Conservation (phyloP, 495 filamentous ascomycete species). For the Lasiosphaeria ovina region DNA sequence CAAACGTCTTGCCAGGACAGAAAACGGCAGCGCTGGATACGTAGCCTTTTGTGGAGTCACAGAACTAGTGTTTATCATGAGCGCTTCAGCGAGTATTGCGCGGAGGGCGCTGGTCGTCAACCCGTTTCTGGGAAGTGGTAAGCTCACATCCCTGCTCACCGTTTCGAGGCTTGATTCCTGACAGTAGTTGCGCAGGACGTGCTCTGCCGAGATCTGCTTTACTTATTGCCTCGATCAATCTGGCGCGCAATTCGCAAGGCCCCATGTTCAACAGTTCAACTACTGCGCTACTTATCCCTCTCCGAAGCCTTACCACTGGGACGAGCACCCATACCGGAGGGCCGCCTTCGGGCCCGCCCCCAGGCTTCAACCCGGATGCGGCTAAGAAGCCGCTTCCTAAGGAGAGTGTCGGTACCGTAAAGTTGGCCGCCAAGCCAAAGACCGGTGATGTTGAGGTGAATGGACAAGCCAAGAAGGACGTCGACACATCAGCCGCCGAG, state of each 20-base stretch:
- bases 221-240: constrained; percentile 48
- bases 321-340: constrained; percentile 50
- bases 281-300: constrained; percentile 64
- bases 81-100: constrained; percentile 58
- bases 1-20: not conserved
- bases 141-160: constrained; percentile 11
- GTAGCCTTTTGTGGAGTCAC: not conserved
- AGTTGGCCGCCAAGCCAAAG: constrained; percentile 38
- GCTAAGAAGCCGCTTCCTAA: constrained; percentile 81
- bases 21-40: not conserved
- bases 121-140: constrained; percentile 49
- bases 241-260: constrained; percentile 56
- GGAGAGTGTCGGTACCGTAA: constrained; percentile 38
- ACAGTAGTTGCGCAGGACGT: constrained; percentile 31
- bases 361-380: constrained; percentile 87
- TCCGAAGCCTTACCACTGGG: constrained; percentile 65
- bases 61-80: constrained; percentile 43
- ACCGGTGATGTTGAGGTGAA: constrained; percentile 31
- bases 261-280: constrained; percentile 61
- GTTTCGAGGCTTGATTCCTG: constrained; percentile 18
- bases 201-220: constrained; percentile 37
- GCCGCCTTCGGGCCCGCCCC: constrained; percentile 67
- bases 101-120: constrained; percentile 57
- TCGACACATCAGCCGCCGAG: constrained; percentile 22
- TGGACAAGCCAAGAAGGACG: constrained; percentile 30